Conservation (phyloP, 139 green algal species). For the Marvania coccoides region DNA sequence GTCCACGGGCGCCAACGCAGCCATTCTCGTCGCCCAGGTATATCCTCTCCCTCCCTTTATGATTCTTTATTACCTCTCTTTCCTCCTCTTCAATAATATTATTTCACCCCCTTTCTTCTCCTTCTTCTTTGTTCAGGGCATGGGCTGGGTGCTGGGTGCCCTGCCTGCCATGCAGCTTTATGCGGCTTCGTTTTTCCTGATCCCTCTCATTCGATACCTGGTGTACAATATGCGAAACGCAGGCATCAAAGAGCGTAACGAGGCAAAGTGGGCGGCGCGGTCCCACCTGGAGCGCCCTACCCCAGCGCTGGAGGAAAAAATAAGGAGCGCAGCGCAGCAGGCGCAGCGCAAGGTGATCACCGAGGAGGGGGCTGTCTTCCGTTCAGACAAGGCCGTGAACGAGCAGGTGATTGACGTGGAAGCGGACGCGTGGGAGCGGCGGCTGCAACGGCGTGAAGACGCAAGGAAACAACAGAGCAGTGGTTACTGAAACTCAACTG, state of each 20-base stretch:
- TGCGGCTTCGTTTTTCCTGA: slow-evolving; percentile 78
- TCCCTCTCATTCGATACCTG: slow-evolving; percentile 65
- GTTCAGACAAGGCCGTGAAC: slow-evolving; percentile 5
- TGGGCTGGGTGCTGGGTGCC: slow-evolving; percentile 29
- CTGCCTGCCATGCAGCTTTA: slow-evolving; percentile 69
- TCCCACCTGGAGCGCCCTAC: slow-evolving; percentile 5
- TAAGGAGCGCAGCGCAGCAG: background rate
- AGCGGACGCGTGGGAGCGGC: slow-evolving; percentile 9
- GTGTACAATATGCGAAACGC: slow-evolving; percentile 45
- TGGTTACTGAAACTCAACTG: too few species aligned
- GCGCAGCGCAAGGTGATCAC: background rate
- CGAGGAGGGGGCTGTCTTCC: slow-evolving; percentile 16
- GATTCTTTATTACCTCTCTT: too few species aligned
- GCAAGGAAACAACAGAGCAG: background rate
- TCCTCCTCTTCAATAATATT: too few species aligned
- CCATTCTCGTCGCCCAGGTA: slow-evolving; percentile 30
- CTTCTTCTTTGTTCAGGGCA: too few species aligned
- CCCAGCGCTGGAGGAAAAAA: slow-evolving; percentile 1
- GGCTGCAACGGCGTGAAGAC: background rate
- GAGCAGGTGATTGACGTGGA: slow-evolving; percentile 14
- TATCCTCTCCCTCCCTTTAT: too few species aligned
- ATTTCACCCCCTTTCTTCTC: too few species aligned
- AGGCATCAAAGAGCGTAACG: slow-evolving; percentile 68
- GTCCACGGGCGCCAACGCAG: slow-evolving; percentile 22
- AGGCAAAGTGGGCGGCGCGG: slow-evolving; percentile 30